Base-by-base conservation (phyloP, 768 basidiomycete genomes). In the Termitomyces sp. region DNA sequence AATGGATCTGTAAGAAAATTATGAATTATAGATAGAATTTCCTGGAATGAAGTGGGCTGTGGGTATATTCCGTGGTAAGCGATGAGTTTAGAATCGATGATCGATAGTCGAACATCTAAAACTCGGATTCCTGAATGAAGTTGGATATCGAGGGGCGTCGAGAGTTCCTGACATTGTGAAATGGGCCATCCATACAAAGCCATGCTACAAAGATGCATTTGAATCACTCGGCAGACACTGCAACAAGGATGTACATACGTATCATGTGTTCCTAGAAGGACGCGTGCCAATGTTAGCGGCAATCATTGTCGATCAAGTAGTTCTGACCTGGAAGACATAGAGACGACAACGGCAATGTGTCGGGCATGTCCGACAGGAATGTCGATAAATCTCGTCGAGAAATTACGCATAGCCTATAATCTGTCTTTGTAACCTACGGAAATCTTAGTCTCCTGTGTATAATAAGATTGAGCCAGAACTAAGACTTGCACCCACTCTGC, bases 141-240 rank as follows among this genome's bases (percentile, higher is more conserved):
- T 71, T 98, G 95, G 19, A 75, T 71, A 29, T 73, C 73, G 25
- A 96, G 81, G 0, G 86, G 82, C 0, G 82, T 87, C 4, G 71
- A 66, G 9, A 73, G 73, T 35, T 82, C 81, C 68, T 97, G 94
- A 66, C 95, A 98, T 67, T 96, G 92, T 0, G 90, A 89, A 37
- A 95, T 73, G 0, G 89, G 90, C 85, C 88, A 91, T 14, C 90
- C 89, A 62, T 92, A 87, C 60, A 92, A 84, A 9, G 92, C 87
- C 85, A 93, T 86, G 5, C 87, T 89, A 66, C 57, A 21, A 19
- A 21, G 7, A 41, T 31, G 11, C 32, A 34, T 17, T 58, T 46
- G 46, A 63, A 38, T 31, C 14, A 29, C 31, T 29, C 40, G 23
- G 32, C 34, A 34, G 41, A 34, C 7, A 38, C 31, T 50, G 25